phyloP scores from a whole-genome alignment of 140 eudicot species.

The Flaveria floridana region DNA sequence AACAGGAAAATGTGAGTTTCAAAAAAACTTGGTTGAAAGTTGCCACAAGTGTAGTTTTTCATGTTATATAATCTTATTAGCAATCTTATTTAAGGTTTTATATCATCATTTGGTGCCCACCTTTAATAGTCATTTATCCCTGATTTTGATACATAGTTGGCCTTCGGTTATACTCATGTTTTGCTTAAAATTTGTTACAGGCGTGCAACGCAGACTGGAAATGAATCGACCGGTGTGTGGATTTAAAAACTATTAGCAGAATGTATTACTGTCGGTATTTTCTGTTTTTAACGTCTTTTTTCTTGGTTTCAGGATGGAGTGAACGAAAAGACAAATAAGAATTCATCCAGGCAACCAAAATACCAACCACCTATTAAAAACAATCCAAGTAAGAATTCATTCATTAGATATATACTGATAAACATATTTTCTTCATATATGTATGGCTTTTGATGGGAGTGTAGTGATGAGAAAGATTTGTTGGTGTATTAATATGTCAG shows the following conservation, averaged over 20 bases:
- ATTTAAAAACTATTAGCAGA: neutral
- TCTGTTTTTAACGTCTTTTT: neutral
- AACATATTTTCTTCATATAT: neutral
- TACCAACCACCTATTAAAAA: conserved; percentile 60
- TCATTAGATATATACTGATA: neutral
- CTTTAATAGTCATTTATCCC: neutral
- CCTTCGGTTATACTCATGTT: conserved; percentile 11
- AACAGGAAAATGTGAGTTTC: neutral
- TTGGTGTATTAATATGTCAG: conserved; percentile 38
- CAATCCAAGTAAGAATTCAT: conserved; percentile 43
- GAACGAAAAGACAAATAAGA: conserved; percentile 43
- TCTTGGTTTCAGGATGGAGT: conserved; percentile 34
- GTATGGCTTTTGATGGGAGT: neutral
- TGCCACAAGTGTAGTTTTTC: neutral
- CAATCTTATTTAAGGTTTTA: too few species aligned
- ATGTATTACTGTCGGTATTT: neutral
- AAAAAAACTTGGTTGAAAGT: neutral
- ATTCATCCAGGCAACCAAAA: conserved; percentile 47
- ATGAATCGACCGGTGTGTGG: conserved; percentile 55
- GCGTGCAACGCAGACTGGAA: conserved; percentile 83
- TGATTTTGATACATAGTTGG: neutral
- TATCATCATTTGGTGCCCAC: neutral
- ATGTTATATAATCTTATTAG: too few species aligned
- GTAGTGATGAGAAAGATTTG: neutral
- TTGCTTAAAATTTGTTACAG: conserved; percentile 33